These are phyloP conservation scores for Arachnopeziza araneosa DNA, from an alignment of 2,329 filamentous ascomycete species.

Conservation along the genomic window DNA sequence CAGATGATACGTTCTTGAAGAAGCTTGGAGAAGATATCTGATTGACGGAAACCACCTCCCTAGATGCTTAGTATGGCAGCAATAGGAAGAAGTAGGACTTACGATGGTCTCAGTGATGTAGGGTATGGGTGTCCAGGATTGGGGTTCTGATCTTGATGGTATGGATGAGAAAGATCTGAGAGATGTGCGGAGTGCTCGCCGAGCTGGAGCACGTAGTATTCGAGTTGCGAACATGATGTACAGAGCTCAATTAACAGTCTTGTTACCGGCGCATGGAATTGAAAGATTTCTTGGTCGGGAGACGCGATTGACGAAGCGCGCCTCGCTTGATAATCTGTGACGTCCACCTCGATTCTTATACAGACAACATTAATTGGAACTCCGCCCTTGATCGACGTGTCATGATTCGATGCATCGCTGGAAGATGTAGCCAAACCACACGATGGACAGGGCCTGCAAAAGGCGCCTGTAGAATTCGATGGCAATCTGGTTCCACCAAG, in stretches of 20 bases:
- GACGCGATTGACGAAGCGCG: conserved; percentile 17
- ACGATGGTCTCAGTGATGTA: conserved; percentile 51
- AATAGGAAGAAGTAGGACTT: conserved; percentile 35
- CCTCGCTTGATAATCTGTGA: conserved; percentile 10
- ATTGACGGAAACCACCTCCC: conserved; percentile 69
- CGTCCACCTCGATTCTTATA: neutral
- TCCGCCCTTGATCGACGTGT: conserved; percentile 16
- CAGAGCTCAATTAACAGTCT: neutral
- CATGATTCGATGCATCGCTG: conserved; percentile 23
- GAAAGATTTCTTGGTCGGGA: conserved; percentile 1
- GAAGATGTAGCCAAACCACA: conserved; percentile 18
- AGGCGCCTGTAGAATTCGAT: neutral
- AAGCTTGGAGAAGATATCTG: conserved; percentile 78
- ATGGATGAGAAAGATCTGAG: conserved; percentile 23
- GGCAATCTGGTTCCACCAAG: neutral
- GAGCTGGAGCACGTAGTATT: conserved; percentile 22
- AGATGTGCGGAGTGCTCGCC: conserved; percentile 15
- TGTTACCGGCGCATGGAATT: neutral
- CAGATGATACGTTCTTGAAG: conserved; percentile 90
- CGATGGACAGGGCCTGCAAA: conserved; percentile 4
- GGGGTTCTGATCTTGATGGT: conserved; percentile 25
- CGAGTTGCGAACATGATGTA: conserved; percentile 24
- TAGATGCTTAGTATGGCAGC: conserved; percentile 34
- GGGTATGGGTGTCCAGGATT: conserved; percentile 40
- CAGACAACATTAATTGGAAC: neutral